Evolutionary conservation across 139 green algal genomes (phyloP).

Genomic region (Mesostigma viride): DNA sequence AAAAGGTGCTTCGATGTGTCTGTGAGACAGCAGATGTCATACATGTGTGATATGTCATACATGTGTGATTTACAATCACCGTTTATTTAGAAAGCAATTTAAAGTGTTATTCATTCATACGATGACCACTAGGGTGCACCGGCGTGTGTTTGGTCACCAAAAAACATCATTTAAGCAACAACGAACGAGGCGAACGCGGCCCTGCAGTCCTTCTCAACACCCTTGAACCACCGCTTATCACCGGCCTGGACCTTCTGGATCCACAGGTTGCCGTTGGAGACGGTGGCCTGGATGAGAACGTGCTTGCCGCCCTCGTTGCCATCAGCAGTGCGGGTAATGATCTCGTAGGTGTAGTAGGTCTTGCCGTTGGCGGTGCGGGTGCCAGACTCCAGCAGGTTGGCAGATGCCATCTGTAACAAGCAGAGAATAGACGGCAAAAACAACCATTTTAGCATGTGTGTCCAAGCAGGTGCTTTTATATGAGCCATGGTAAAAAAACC

Average conservation of each 20-base stretch:
- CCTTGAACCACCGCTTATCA: conserved; percentile 96
- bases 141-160: neutral
- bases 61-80: too few species aligned
- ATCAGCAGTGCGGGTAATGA: conserved; percentile 73
- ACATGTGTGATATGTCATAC: too few species aligned
- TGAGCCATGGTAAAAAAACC: too few species aligned
- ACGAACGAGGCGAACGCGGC: conserved; percentile 64
- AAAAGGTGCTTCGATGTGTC: too few species aligned
- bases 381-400: neutral
- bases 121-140: too few species aligned
- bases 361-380: conserved; percentile 18
- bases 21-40: too few species aligned
- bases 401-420: too few species aligned
- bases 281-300: conserved; percentile 80
- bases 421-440: too few species aligned
- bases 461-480: too few species aligned
- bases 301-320: conserved; percentile 93
- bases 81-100: too few species aligned
- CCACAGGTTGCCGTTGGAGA: conserved; percentile 77
- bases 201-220: conserved; percentile 53
- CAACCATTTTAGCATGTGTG: too few species aligned
- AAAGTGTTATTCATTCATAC: too few species aligned
- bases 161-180: conserved; percentile 48
- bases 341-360: conserved; percentile 86
- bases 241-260: conserved; percentile 72